Evolutionary conservation across 768 basidiomycete genomes (phyloP), one percentile per base, ranked within the genome.

Genomic region (Botryobasidium botryosum): DNA sequence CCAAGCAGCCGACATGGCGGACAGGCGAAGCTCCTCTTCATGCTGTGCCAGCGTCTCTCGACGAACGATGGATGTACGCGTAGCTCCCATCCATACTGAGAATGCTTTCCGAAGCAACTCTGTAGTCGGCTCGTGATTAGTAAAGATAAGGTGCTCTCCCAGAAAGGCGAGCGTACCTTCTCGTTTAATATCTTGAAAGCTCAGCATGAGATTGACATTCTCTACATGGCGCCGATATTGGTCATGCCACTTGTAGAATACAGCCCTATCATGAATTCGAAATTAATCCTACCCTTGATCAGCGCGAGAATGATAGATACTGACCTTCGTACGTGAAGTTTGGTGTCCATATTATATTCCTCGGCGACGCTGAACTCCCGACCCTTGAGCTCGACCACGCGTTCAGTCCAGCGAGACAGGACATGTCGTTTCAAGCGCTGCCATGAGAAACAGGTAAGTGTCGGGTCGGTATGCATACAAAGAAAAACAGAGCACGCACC

Each of bases 191-290:
- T 79, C 70, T 46, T 77, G 71, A 58, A 84, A 82, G 55, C 81
- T 86, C 55, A 84, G 77, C 71, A 88, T 74, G n/a, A 90, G 69
- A 52, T 74, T 77, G 3, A 77, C 60, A 50, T 78, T 74, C 56
- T 85, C 79, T 2, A 69, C 68, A 55, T 82, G 81, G 21, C 75
- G 72, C 29, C 65, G 60, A 53, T 69, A 73, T 29, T 70, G 62
- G 5, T 57, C 61, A 54, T 72, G 76, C 84, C 85, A 88, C 60
- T 77, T 80, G 38, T 59, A 64, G 52, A 81, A 80, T 5, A 71
- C 68, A 43, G 57, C 53, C 29, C 79, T 85, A 50, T n/a, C 25
- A 46, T 2, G 18, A 17, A 25, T 7, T 20, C 8, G 21, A 44
- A 4, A 41, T 12, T 35, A 3, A 47, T 40, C 37, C n/a, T n/a